A percentile compares a stretch with the other conserved stretches of the same genome.
phyloP scores from a whole-genome alignment of 1,284 basidiomycete species.

The Melampsora abietis-canadensis region DNA sequence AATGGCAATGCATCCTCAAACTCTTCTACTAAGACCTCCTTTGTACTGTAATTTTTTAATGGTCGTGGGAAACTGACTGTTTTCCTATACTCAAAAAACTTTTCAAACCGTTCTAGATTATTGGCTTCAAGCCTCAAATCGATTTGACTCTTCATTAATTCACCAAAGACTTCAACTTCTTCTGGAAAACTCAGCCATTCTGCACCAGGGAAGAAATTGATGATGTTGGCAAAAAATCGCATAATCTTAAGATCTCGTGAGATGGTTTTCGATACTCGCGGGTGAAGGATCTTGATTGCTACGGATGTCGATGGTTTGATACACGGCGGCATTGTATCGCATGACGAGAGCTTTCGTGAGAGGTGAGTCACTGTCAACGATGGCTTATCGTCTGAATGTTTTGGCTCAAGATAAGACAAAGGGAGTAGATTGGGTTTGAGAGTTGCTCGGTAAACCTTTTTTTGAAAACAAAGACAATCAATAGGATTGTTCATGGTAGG shows the following conservation, averaged over 20 bases:
- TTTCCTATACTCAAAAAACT: conserved; percentile 71
- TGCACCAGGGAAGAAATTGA: conserved; percentile 84
- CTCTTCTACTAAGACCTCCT: conserved; percentile 84
- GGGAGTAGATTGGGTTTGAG: conserved; percentile 79
- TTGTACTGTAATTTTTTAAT: conserved; percentile 71
- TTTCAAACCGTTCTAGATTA: conserved; percentile 79
- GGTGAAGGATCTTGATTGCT: conserved; percentile 94
- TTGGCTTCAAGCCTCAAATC: conserved; percentile 86
- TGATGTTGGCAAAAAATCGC: conserved; percentile 78
- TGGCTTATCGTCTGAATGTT: conserved; percentile 56
- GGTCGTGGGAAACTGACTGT: conserved; percentile 87
- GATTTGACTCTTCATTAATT: conserved; percentile 96
- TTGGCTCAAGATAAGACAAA: conserved; percentile 67
- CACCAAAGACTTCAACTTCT: conserved; percentile 88
- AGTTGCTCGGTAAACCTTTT: conserved; percentile 77
- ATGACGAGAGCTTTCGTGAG: conserved; percentile 55
- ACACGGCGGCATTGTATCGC: conserved; percentile 60
- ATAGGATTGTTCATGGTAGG: not conserved
- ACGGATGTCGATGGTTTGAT: conserved; percentile 75
- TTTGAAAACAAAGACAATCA: not conserved
- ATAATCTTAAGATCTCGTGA: conserved; percentile 87
- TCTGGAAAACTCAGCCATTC: conserved; percentile 94
- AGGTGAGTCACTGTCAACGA: conserved; percentile 45
- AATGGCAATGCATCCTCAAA: conserved; percentile 88
- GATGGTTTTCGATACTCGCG: conserved; percentile 75